Base-by-base conservation (phyloP, 306 rosid species). In the Canavalia ensiformis region DNA sequence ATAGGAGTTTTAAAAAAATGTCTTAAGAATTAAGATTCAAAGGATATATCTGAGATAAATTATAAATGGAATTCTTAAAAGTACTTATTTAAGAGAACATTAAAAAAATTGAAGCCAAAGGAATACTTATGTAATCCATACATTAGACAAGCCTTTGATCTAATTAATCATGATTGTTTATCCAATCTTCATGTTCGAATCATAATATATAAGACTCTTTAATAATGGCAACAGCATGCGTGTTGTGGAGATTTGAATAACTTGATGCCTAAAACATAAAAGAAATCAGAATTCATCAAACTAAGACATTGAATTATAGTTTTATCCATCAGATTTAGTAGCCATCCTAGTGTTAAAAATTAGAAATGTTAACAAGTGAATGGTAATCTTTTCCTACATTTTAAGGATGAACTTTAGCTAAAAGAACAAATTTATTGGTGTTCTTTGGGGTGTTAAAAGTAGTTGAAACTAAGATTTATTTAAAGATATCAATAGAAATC, bases 121-220 rank as follows among this genome's bases (percentile, higher is more conserved):
- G 73, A 65, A 62, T 65, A 63, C 79, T 80, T 52, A 74, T 57
- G 84, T 69, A 56, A 75, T 63, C 44, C 94, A 77, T 93, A 93
- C 99, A 92, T 89, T 86, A 79, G 92, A 78, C 67, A 90, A 71
- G 88, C 94, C 97, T 90, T 88, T 96, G 90, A 96, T 86, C 86
- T 93, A 97, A 78, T 89, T 94, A 45, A 93, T 82, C 87, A 93
- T 90, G 64, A 96, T 93, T 4, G 99, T 93, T 81, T 25, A 98
- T 96, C 74, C 98, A 94, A 74, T 75, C 88, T 69, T 96, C 99
- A 37, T 92, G 91, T 57, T 90, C 97, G 85, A 96, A 76, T 98
- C 99, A 96, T 72, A 87, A 56, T 77, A 90, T 96, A 77, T 96
- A 96, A 49, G 99, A 92, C 81, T 96, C 98, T 84, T 97, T 98